Percentiles rank a stretch among this genome's conserved stretches.
Evolutionary conservation across 768 basidiomycete genomes (phyloP).

Genomic region (Hypsizygus marmoreus): DNA sequence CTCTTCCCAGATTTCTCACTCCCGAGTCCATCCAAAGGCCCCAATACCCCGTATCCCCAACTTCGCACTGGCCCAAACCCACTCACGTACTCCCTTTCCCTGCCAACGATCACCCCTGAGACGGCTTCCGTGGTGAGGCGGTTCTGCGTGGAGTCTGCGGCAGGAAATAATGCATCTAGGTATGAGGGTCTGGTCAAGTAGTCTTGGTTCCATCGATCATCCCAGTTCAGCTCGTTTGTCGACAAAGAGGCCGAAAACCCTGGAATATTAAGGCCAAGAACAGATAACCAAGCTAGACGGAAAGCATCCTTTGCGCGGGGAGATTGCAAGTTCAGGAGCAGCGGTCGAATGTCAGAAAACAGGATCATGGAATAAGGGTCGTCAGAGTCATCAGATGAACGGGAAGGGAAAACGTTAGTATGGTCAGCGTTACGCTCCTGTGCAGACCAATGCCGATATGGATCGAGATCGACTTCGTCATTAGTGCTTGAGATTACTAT

Average conservation of each 20-base stretch:
- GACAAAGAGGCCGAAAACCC: conserved; percentile 53
- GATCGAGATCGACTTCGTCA: conserved; percentile 46
- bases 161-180: conserved; percentile 57
- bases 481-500: conserved; percentile 8
- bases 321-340: conserved; percentile 52
- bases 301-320: conserved; percentile 53
- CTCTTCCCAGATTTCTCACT: conserved; percentile 23
- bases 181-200: conserved; percentile 46
- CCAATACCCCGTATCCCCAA: conserved; percentile 60
- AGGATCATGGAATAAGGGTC: conserved; percentile 78
- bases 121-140: conserved; percentile 56
- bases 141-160: conserved; percentile 25
- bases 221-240: conserved; percentile 41
- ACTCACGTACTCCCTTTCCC: conserved; percentile 59
- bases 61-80: conserved; percentile 69
- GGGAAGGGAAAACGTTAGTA: conserved; percentile 46
- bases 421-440: conserved; percentile 56
- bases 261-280: conserved; percentile 72
- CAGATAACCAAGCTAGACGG: conserved; percentile 69
- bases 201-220: conserved; percentile 68
- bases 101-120: conserved; percentile 68
- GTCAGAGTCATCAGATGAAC: conserved; percentile 50
- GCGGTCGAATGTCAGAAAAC: conserved; percentile 68
- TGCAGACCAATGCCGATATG: conserved; percentile 66
- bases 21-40: conserved; percentile 49